These are phyloP conservation scores for Populus euphratica DNA, from an alignment of 345 rosid genomes.

Conservation along the genomic window DNA sequence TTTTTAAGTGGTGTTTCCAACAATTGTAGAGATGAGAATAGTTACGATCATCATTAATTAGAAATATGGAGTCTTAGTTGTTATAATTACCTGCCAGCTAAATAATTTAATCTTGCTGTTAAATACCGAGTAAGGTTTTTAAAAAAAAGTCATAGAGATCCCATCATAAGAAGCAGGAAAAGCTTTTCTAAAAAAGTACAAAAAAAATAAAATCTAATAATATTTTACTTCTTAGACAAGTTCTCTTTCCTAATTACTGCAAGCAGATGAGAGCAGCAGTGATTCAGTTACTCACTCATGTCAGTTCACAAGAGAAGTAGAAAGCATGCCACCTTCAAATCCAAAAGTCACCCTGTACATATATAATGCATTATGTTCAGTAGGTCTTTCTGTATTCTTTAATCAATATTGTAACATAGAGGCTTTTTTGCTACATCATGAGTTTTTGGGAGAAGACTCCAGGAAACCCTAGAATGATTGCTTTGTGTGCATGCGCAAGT, in stretches of 20 bases:
- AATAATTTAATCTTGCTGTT: too few species aligned
- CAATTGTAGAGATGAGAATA: too few species aligned
- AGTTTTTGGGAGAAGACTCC: slow-evolving; percentile 3
- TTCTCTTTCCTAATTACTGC: background rate
- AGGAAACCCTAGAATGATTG: slow-evolving; percentile 25
- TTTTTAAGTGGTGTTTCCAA: too few species aligned
- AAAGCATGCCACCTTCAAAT: background rate
- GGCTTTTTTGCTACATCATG: background rate
- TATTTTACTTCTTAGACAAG: background rate
- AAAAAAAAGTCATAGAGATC: too few species aligned
- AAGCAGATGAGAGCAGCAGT: background rate
- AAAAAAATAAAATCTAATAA: too few species aligned
- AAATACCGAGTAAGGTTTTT: too few species aligned
- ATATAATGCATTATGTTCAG: background rate
- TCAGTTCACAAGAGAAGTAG: background rate
- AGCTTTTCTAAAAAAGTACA: too few species aligned
- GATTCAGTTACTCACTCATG: background rate
- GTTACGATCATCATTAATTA: too few species aligned
- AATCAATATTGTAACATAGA: background rate
- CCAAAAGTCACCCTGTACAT: background rate
- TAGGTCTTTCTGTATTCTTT: background rate
- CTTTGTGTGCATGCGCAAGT: slow-evolving; percentile 20
- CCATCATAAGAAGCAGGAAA: background rate
- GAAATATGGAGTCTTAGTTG: too few species aligned
- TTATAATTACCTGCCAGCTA: too few species aligned